Percentiles rank a stretch among this genome's conserved stretches.
Evolutionary conservation across 2,329 filamentous ascomycete species (phyloP).

Genomic region (Periconia macrospinosa): DNA sequence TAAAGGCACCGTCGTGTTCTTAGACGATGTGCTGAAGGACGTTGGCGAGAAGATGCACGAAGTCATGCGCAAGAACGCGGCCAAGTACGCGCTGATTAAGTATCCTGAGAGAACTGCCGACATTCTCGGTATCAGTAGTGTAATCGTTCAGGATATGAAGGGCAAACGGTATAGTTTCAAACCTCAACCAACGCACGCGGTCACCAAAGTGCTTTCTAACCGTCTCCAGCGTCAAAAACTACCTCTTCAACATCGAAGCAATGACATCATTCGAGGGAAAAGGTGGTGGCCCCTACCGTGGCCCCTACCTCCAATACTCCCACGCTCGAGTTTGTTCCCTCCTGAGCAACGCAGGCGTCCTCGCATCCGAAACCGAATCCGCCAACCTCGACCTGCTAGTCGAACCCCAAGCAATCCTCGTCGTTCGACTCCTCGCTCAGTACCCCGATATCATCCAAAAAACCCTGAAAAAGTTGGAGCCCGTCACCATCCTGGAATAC

Average conservation of each 20-base stretch:
- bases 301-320: conserved; percentile 83
- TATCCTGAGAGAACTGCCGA: conserved; percentile 82
- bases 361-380: conserved; percentile 56
- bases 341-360: conserved; percentile 50
- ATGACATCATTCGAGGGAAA: conserved; percentile 87
- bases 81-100: conserved; percentile 90
- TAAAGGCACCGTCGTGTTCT: conserved; percentile 59
- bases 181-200: no score
- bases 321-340: conserved; percentile 52
- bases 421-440: conserved; percentile 72
- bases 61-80: conserved; percentile 86
- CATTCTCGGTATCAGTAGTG: conserved; percentile 85
- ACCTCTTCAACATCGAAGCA: conserved; percentile 75
- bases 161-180: conserved; percentile 71
- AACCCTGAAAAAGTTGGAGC: conserved; percentile 77
- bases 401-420: conserved; percentile 69
- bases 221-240: conserved; percentile 64
- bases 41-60: conserved; percentile 97
- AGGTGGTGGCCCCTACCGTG: no score
- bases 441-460: conserved; percentile 82
- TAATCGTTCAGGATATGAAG: conserved; percentile 98
- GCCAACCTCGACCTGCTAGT: conserved; percentile 69
- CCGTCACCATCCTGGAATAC: conserved; percentile 65
- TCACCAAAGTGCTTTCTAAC: no score
- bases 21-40: conserved; percentile 53